These are phyloP conservation scores for Termitomyces heimii DNA, from an alignment of 768 basidiomycete genomes.

Conservation along the genomic window DNA sequence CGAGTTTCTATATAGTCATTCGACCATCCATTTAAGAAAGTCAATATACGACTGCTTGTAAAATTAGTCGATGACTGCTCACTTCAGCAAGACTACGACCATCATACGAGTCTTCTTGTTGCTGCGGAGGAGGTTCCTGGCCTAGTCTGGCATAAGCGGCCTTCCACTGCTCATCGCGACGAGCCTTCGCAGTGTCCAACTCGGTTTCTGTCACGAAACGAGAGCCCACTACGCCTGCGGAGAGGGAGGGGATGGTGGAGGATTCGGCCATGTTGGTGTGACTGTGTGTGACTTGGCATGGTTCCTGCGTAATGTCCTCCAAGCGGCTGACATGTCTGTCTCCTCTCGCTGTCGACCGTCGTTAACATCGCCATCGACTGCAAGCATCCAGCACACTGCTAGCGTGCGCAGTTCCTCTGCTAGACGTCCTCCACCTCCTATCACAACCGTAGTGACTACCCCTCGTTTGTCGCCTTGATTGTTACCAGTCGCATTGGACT, in stretches of 20 bases:
- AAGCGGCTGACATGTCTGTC: constrained; percentile 20
- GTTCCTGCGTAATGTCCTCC: not conserved
- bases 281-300: constrained; percentile 5
- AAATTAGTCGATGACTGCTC: constrained; percentile 25
- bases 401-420: constrained; percentile 24
- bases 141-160: constrained; percentile 85
- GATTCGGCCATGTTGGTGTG: constrained; percentile 46
- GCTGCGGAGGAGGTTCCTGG: constrained; percentile 77
- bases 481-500: constrained; percentile 4
- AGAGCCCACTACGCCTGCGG: constrained; percentile 69
- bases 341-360: constrained; percentile 27
- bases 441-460: constrained; percentile 54
- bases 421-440: constrained; percentile 35
- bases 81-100: constrained; percentile 88
- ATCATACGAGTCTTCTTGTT: constrained; percentile 72
- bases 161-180: constrained; percentile 83
- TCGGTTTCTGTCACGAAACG: constrained; percentile 81
- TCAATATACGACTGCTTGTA: constrained; percentile 32
- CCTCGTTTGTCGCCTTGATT: constrained; percentile 48
- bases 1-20: constrained; percentile 66
- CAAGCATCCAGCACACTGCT: constrained; percentile 25
- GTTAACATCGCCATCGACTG: constrained; percentile 25
- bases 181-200: constrained; percentile 63
- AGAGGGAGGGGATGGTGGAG: constrained; percentile 61
- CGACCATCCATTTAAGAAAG: constrained; percentile 36